Evolutionary conservation across 495 filamentous ascomycete genomes (phyloP), one percentile per base, ranked within the genome.

Genomic region (Penicillium cosmopolitanum): DNA sequence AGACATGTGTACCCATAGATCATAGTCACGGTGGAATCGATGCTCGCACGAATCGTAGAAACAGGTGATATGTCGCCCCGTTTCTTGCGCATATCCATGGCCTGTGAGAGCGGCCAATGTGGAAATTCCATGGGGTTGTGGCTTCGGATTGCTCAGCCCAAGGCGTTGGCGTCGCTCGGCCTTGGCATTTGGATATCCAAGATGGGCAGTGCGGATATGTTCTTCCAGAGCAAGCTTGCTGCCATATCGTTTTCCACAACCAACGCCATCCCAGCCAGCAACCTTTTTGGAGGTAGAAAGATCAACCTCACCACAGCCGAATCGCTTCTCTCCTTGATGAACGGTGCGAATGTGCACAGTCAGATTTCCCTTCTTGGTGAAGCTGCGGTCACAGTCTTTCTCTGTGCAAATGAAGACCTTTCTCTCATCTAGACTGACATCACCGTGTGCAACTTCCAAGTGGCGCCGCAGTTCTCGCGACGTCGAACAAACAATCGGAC

Each of bases 281-380:
- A 92, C 73, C 44, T 84, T 85, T n/a, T 80, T 82, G 9, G 81
- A 80, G 1, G 69, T 65, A 21, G 75, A 81, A 1, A 89, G 74
- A 65, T 91, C 84, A 12, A 83, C 80, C 38, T 84, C 74, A 1
- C 89, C 90, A 64, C 93, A 96, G n/a, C 88, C 77, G 60, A 89
- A 96, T 2, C 83, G 82, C 40, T 78, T 80, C 44, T 80, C 73
- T 25, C 86, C 85, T 56, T 89, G 77, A 65, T 98, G 95, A 1
- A 88, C 86, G 4, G 84, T 86, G 21, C 86, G 85, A 54, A 91
- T 78, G 66, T 98, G 95, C 0, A 86, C 84, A 31, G 86, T 89
- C 19, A 96, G 80, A 66, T 96, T 96, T 1, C 87, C 87, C 58
- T 82, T 84, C 66, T 88, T 86, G 8, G 90, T 90, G 73, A 96